Conservation (phyloP, 345 rosid species). For the Erodium maritimum region DNA sequence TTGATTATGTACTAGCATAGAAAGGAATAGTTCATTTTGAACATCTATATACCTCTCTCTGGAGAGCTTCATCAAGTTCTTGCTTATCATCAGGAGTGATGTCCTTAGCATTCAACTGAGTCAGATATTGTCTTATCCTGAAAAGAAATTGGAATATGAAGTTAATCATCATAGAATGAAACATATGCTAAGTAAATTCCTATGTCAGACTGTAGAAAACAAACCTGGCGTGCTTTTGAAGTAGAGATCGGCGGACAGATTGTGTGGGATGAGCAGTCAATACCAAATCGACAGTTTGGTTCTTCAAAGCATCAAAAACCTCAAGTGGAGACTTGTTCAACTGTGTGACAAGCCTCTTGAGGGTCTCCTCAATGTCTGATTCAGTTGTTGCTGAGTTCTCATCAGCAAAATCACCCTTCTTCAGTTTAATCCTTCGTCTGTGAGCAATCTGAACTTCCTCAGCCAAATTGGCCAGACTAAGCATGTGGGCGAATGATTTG, state of each 20-base stretch:
- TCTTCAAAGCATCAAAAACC: constrained; percentile 88
- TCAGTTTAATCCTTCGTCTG: constrained; percentile 67
- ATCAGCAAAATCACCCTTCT: constrained; percentile 81
- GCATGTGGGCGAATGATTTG: constrained; percentile 90
- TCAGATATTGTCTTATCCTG: constrained; percentile 78
- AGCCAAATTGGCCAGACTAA: constrained; percentile 84
- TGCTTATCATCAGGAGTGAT: constrained; percentile 95
- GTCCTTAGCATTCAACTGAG: constrained; percentile 87
- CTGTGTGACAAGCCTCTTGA: constrained; percentile 63
- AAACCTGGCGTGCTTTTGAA: constrained; percentile 93
- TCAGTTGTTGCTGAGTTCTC: constrained; percentile 78
- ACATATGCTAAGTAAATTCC: background rate
- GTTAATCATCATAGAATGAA: background rate
- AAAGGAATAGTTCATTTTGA: background rate
- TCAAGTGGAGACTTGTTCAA: constrained; percentile 82
- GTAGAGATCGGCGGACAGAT: constrained; percentile 88
- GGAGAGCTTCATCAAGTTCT: constrained; percentile 97
- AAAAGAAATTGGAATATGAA: constrained; percentile 4
- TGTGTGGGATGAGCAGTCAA: constrained; percentile 99
- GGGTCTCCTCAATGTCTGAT: constrained; percentile 87
- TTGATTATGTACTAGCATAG: background rate
- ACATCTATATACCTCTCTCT: constrained; percentile 58
- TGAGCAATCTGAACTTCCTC: constrained; percentile 97
- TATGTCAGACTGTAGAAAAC: constrained; percentile 3
- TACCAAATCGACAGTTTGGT: constrained; percentile 92